Percentiles rank a stretch among this genome's conserved stretches.
Evolutionary conservation across 129 eudicot genomes (phyloP).

Genomic region (Lactuca sativa): DNA sequence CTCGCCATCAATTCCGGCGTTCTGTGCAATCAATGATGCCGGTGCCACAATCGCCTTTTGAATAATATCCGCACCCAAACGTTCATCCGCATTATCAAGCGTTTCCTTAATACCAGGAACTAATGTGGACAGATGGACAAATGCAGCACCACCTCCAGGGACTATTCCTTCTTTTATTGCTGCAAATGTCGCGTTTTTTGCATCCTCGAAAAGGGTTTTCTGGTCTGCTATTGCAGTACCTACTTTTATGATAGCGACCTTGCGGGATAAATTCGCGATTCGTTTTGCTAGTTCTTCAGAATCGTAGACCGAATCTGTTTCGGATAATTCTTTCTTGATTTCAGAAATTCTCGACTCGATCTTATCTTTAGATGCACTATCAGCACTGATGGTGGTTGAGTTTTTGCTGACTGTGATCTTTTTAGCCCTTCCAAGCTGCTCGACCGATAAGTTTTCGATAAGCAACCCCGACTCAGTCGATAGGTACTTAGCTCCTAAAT

Average conservation of each 20-base stretch:
- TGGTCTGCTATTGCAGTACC: conserved; percentile 97
- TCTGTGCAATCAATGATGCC: conserved; percentile 73
- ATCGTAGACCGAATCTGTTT: conserved; percentile 88
- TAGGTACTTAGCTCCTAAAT: conserved; percentile 83
- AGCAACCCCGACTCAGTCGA: conserved; percentile 77
- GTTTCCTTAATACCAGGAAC: conserved; percentile 83
- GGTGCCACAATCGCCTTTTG: conserved; percentile 95
- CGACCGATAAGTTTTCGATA: conserved; percentile 64
- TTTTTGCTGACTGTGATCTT: conserved; percentile 77
- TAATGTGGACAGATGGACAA: conserved; percentile 68
- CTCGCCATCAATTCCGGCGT: conserved; percentile 95
- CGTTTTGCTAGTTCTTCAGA: conserved; percentile 87
- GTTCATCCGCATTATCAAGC: conserved; percentile 81
- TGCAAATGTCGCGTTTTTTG: conserved; percentile 95
- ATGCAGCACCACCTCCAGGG: conserved; percentile 98
- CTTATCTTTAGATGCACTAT: conserved; percentile 90
- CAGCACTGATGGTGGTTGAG: conserved; percentile 85
- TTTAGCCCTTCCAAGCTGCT: conserved; percentile 84
- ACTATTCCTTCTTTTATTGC: conserved; percentile 98
- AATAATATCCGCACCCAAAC: conserved; percentile 89
- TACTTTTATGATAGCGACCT: conserved; percentile 90
- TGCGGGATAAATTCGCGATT: conserved; percentile 87
- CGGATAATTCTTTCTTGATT: conserved; percentile 72
- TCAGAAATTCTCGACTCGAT: conserved; percentile 81
- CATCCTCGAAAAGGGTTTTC: conserved; percentile 90